These are phyloP conservation scores for Aechmea fasciata DNA, from an alignment of 176 grass and related monocot genomes.

Conservation along the genomic window DNA sequence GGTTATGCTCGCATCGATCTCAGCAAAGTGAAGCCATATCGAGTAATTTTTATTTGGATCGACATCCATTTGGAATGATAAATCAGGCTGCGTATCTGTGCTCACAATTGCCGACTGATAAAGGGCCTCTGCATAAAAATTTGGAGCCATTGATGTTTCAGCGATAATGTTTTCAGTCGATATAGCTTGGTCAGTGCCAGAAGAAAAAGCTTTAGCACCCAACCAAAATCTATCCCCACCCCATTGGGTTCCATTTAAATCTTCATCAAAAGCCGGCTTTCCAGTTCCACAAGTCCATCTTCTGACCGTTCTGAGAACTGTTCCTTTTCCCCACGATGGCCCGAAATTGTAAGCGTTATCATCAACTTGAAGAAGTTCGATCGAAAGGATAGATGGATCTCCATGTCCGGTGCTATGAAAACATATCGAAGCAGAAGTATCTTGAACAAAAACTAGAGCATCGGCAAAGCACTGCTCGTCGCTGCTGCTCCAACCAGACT, in stretches of 20 bases:
- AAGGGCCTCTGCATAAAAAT: constrained; percentile 71
- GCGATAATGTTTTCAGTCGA: constrained; percentile 88
- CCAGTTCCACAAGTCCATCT: constrained; percentile 78
- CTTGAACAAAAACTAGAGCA: constrained; percentile 56
- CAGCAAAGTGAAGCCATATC: constrained; percentile 93
- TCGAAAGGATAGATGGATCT: constrained; percentile 92
- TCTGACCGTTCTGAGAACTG: constrained; percentile 71
- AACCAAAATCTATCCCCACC: constrained; percentile 96
- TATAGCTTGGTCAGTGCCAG: constrained; percentile 49
- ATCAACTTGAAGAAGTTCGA: constrained; percentile 89
- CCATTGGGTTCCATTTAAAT: constrained; percentile 55
- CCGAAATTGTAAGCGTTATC: constrained; percentile 73
- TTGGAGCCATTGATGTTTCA: constrained; percentile 58
- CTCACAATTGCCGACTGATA: constrained; percentile 85
- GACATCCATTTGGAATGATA: constrained; percentile 84
- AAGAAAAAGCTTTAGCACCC: constrained; percentile 47
- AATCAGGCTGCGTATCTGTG: constrained; percentile 49
- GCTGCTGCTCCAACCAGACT: constrained; percentile 68
- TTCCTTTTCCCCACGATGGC: constrained; percentile 30
- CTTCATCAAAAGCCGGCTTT: constrained; percentile 90
- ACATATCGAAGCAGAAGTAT: constrained; percentile 59
- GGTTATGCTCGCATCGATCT: constrained; percentile 70
- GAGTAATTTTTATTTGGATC: constrained; percentile 96
- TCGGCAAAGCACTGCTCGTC: constrained; percentile 86
- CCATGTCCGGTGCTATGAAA: constrained; percentile 97